Conservation (phyloP, 2,329 filamentous ascomycete genomes). For the Cladosporium phlei region DNA sequence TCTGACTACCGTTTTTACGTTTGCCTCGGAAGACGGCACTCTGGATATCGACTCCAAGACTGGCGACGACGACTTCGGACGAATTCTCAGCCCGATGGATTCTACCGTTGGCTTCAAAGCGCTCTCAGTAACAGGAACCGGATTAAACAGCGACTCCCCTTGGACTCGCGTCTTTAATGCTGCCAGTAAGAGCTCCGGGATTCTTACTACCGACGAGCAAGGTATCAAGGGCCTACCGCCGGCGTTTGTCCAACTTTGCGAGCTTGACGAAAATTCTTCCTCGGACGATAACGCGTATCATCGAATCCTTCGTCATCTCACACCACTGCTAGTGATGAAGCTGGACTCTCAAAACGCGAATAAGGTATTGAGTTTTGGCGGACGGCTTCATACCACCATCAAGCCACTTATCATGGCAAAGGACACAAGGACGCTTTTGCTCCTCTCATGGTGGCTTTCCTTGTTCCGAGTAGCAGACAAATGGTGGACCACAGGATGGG, state of each 20-base stretch:
- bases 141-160: conserved; percentile 2
- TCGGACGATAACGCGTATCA: conserved; percentile 18
- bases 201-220: conserved; percentile 14
- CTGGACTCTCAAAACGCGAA: conserved; percentile 15
- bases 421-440: conserved; percentile 17
- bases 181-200: conserved; percentile 14
- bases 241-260: conserved; percentile 20
- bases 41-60: background rate
- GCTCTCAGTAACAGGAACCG: conserved; percentile 9
- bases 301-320: conserved; percentile 17
- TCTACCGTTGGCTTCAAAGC: conserved; percentile 18
- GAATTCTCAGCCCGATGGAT: conserved; percentile 15
- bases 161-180: conserved; percentile 16
- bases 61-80: background rate
- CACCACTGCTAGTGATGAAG: conserved; percentile 17
- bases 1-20: conserved; percentile 19
- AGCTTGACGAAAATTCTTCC: conserved; percentile 15
- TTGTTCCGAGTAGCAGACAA: conserved; percentile 19
- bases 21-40: conserved; percentile 16
- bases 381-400: conserved; percentile 16
- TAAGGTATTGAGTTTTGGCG: conserved; percentile 19
- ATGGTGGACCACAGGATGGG: conserved; percentile 20
- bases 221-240: conserved; percentile 17
- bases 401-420: conserved; percentile 15
- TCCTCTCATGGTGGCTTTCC: conserved; percentile 21